A percentile compares a stretch with the other conserved stretches of the same genome.
These are phyloP conservation scores for Candida sithepensis DNA, from an alignment of 805 yeast genomes.

Conservation along the genomic window DNA sequence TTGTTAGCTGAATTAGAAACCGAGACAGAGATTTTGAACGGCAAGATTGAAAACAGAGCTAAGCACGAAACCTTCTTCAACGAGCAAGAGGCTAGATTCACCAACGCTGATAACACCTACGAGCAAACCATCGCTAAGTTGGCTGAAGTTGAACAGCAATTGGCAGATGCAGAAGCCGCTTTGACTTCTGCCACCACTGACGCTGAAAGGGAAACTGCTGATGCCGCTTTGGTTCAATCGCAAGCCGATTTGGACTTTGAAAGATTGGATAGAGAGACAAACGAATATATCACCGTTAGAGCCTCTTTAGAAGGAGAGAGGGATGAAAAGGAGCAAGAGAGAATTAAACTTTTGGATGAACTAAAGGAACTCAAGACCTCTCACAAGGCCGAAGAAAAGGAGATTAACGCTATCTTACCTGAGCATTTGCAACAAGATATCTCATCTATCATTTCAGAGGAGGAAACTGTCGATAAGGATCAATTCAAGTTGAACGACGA, in stretches of 20 bases:
- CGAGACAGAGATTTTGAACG: constrained; percentile 47
- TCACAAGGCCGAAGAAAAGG: constrained; percentile 40
- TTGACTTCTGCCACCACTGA: constrained; percentile 32
- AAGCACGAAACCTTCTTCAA: constrained; percentile 42
- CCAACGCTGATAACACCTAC: constrained; percentile 38
- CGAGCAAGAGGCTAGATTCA: constrained; percentile 43
- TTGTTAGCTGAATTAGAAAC: constrained; percentile 46
- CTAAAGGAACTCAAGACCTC: constrained; percentile 36
- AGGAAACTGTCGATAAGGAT: constrained; percentile 26
- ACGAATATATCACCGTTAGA: constrained; percentile 30
- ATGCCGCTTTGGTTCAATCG: constrained; percentile 21
- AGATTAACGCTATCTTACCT: constrained; percentile 47
- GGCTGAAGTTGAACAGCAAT: constrained; percentile 38
- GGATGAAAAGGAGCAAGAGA: constrained; percentile 37
- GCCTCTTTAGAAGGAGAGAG: constrained; percentile 40
- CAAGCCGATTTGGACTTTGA: constrained; percentile 28
- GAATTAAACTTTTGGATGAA: constrained; percentile 33
- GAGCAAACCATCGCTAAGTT: constrained; percentile 43
- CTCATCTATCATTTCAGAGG: constrained; percentile 24
- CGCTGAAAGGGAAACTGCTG: constrained; percentile 27
- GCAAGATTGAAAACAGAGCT: constrained; percentile 47
- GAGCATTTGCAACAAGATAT: constrained; percentile 44
- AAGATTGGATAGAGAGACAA: constrained; percentile 26
- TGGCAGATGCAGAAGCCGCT: constrained; percentile 38
- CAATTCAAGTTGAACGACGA: constrained; percentile 27